These are phyloP conservation scores for Cordyceps pruinosa DNA, from an alignment of 2,329 filamentous ascomycete species.

Conservation along the genomic window DNA sequence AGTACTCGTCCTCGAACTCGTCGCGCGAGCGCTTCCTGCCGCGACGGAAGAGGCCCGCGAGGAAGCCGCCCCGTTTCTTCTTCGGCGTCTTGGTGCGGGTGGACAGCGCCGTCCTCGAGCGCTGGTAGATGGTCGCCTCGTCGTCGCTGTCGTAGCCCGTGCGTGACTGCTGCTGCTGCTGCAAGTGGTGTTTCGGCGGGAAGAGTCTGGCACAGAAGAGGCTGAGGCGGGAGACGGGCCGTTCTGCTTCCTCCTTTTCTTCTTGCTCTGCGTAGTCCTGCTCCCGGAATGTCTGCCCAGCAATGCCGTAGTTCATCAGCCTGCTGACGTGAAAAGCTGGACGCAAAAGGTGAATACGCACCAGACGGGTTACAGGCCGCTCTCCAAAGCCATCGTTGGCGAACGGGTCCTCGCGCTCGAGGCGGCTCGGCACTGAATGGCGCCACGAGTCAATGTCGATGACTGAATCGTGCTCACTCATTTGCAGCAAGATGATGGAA, in stretches of 20 bases:
- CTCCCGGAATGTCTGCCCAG: conserved; percentile 20
- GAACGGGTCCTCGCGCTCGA: conserved; percentile 31
- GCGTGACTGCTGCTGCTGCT: not conserved
- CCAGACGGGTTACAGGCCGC: conserved; percentile 26
- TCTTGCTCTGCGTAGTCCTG: conserved; percentile 5
- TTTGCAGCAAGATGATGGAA: not conserved
- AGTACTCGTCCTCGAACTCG: not conserved
- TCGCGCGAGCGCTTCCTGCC: conserved; percentile 5
- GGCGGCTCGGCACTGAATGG: conserved; percentile 27
- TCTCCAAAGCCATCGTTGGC: conserved; percentile 26
- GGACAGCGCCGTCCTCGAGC: conserved; percentile 2
- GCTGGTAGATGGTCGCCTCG: conserved; percentile 20
- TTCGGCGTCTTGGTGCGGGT: not conserved
- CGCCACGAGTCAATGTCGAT: conserved; percentile 28
- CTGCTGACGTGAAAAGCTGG: too few species aligned
- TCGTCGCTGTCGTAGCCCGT: not conserved
- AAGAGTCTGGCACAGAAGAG: conserved; percentile 1
- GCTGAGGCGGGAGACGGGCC: not conserved
- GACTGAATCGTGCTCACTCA: not conserved
- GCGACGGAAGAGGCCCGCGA: not conserved
- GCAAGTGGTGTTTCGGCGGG: not conserved
- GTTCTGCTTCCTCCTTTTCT: not conserved
- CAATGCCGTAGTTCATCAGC: not conserved
- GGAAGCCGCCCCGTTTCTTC: not conserved
- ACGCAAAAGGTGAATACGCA: too few species aligned